Percentiles rank a stretch among this genome's conserved stretches.
These are phyloP conservation scores for Leccinum holopus DNA, from an alignment of 1,284 basidiomycete genomes.

Conservation along the genomic window DNA sequence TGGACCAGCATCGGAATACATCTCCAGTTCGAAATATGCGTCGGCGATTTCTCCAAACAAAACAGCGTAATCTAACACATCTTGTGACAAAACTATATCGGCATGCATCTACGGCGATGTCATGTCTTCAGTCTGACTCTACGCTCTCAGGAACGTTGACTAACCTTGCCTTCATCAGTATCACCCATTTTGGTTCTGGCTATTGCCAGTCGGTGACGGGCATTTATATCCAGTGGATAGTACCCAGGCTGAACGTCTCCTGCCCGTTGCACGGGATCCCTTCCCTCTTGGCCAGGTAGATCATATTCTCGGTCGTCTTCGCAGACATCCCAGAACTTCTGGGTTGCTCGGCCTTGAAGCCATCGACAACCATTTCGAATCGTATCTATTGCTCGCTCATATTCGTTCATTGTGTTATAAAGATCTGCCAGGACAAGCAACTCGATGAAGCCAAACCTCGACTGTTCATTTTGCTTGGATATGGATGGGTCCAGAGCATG, in stretches of 20 bases:
- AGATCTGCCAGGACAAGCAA: conserved; percentile 82
- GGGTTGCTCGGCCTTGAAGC: conserved; percentile 79
- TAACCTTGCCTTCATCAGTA: conserved; percentile 39
- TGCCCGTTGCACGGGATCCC: conserved; percentile 9
- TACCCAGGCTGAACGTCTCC: conserved; percentile 19
- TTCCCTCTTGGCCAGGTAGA: conserved; percentile 30
- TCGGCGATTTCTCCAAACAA: conserved; percentile 84
- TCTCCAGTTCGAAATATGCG: conserved; percentile 72
- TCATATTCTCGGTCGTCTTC: conserved; percentile 86
- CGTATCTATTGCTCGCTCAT: conserved; percentile 67
- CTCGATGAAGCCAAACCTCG: conserved; percentile 60
- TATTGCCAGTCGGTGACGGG: conserved; percentile 84
- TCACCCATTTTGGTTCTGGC: conserved; percentile 83
- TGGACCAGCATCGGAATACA: conserved; percentile 33
- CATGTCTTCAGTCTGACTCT: neutral
- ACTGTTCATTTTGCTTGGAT: conserved; percentile 35
- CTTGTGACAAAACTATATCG: conserved; percentile 65
- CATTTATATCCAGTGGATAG: conserved; percentile 17
- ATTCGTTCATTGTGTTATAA: conserved; percentile 68
- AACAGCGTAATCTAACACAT: conserved; percentile 72
- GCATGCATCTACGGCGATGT: conserved; percentile 54
- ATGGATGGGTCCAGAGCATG: conserved; percentile 53
- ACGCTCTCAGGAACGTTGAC: neutral
- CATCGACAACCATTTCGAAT: conserved; percentile 82
- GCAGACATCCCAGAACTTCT: conserved; percentile 79